Conservation (phyloP, 2,329 filamentous ascomycete genomes). For the Domatiomyces catenatus region DNA sequence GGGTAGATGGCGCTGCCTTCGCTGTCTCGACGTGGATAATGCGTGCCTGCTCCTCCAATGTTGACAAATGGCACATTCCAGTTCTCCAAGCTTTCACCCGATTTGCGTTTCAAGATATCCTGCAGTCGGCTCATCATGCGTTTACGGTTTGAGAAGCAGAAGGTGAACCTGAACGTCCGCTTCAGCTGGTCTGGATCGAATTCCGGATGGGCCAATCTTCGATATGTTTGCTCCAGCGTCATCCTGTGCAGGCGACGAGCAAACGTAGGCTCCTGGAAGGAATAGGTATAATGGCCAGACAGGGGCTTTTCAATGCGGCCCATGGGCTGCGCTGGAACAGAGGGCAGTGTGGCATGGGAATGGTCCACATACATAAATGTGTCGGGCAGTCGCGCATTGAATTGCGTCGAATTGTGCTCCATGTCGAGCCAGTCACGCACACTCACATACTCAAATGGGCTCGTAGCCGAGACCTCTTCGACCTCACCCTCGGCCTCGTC, state of each 20-base stretch:
- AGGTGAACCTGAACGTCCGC: constrained; percentile 55
- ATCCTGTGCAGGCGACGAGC: constrained; percentile 54
- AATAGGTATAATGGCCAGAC: constrained; percentile 37
- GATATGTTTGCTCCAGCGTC: constrained; percentile 47
- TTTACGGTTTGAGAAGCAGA: constrained; percentile 38
- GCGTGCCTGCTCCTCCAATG: constrained; percentile 53
- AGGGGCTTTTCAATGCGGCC: background rate
- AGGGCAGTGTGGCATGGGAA: background rate
- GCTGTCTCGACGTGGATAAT: constrained; percentile 35
- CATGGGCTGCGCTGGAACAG: constrained; percentile 8
- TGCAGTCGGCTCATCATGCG: constrained; percentile 27
- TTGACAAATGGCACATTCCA: constrained; percentile 48
- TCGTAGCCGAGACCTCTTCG: background rate
- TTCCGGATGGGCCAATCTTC: constrained; percentile 19
- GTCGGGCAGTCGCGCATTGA: constrained; percentile 9
- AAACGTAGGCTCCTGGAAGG: constrained; percentile 51
- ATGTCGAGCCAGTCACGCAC: constrained; percentile 5
- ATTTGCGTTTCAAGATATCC: constrained; percentile 23
- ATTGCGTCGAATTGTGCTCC: constrained; percentile 6
- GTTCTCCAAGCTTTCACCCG: constrained; percentile 39
- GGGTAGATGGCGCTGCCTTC: constrained; percentile 24
- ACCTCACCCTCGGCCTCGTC: constrained; percentile 4
- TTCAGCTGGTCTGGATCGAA: constrained; percentile 35
- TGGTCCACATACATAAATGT: background rate
- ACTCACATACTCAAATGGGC: background rate